Evolutionary conservation across 257 asterid species (phyloP).

Genomic region (Datura wrightii): DNA sequence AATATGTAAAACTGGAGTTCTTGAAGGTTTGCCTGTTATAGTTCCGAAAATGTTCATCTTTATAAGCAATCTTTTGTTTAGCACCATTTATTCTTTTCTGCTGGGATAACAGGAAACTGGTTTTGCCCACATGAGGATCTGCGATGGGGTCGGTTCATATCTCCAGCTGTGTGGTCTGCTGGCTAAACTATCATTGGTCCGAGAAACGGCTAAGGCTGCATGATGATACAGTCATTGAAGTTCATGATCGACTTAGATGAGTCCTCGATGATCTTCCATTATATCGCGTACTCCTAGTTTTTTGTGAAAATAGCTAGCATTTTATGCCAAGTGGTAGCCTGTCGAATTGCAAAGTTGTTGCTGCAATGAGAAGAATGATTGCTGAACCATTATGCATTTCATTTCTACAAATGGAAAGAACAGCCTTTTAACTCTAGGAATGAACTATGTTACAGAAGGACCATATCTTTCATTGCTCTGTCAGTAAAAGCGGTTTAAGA

Average conservation of each 20-base stretch:
- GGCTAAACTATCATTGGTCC: slow-evolving; percentile 71
- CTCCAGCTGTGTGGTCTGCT: slow-evolving; percentile 92
- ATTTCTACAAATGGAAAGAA: not conserved
- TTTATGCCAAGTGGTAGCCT: not conserved
- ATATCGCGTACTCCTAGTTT: not conserved
- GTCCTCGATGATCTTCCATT: not conserved
- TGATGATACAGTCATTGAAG: slow-evolving; percentile 33
- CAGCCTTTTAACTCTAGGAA: not conserved
- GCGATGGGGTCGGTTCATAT: slow-evolving; percentile 96
- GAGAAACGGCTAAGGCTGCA: slow-evolving; percentile 82
- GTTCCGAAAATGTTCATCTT: not conserved
- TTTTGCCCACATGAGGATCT: slow-evolving; percentile 96
- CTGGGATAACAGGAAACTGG: slow-evolving; percentile 76
- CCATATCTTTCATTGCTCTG: not conserved
- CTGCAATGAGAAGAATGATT: not conserved
- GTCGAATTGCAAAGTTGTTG: not conserved
- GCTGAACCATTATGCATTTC: slow-evolving; percentile 13
- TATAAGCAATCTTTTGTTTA: not conserved
- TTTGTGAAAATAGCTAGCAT: not conserved
- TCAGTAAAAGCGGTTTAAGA: not conserved
- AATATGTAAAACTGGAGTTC: slow-evolving; percentile 88
- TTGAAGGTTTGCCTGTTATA: slow-evolving; percentile 65
- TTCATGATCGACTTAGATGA: not conserved
- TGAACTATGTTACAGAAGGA: not conserved
- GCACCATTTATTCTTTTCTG: slow-evolving; percentile 28